A percentile compares a stretch with the other conserved stretches of the same genome.
Conservation (phyloP, 176 grass and related monocot species). For the Rhipidocladum racemiflorum region DNA sequence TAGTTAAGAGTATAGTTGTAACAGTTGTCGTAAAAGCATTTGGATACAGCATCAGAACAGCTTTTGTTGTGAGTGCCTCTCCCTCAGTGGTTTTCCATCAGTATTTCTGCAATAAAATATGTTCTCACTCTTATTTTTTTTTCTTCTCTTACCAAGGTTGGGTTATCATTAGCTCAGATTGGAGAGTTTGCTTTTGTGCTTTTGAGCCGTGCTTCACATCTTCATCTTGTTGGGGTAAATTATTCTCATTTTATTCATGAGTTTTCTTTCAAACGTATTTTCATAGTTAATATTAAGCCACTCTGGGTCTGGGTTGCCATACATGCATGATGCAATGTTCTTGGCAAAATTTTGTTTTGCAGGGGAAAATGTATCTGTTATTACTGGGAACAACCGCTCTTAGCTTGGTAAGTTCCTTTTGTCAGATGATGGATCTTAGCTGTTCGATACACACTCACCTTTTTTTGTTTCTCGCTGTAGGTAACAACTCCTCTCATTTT, state of each 20-base stretch:
- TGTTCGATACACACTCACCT: conserved; percentile 24
- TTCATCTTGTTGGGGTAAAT: conserved; percentile 92
- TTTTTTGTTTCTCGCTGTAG: conserved; percentile 41
- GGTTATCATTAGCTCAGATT: conserved; percentile 97
- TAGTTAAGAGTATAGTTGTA: conserved; percentile 81
- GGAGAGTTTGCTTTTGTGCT: conserved; percentile 99
- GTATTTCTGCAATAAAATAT: conserved; percentile 2
- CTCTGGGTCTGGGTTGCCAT: neutral
- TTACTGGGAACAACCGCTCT: conserved; percentile 95
- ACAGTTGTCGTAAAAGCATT: conserved; percentile 88
- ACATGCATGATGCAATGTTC: neutral
- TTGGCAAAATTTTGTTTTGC: conserved; percentile 16
- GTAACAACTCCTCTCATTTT: conserved; percentile 98
- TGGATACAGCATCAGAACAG: conserved; percentile 85
- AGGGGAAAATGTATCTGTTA: conserved; percentile 99
- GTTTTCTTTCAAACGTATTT: conserved; percentile 16
- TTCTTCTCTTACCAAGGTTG: conserved; percentile 58
- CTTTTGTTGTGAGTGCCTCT: conserved; percentile 80
- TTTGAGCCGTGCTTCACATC: conserved; percentile 93
- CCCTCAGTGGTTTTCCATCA: neutral
- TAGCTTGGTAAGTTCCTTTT: conserved; percentile 70
- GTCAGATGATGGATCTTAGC: neutral
- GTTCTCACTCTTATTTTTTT: conserved; percentile 21
- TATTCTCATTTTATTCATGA: conserved; percentile 14
- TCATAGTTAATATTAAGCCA: conserved; percentile 1